These are phyloP conservation scores for Talaromyces albobiverticillius DNA, from an alignment of 2,329 filamentous ascomycete species.

Conservation along the genomic window DNA sequence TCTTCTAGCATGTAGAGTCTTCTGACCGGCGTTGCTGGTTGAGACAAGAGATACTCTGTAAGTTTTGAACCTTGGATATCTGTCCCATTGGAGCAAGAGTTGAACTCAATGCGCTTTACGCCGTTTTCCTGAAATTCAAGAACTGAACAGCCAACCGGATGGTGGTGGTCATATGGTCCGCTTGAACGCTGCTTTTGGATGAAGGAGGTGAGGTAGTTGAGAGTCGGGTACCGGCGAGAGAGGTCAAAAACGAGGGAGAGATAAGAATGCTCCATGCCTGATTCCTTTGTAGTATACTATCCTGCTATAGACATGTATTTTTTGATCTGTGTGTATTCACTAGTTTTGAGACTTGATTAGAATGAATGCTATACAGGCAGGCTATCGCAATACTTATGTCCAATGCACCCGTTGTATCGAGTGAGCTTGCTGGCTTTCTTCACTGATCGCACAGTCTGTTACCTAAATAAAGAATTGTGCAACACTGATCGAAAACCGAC, in stretches of 20 bases:
- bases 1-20: slow-evolving; percentile 1
- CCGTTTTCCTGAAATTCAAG: not conserved
- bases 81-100: not conserved
- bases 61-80: not conserved
- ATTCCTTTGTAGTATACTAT: not conserved
- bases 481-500: no score
- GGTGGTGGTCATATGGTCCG: not conserved
- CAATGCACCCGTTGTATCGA: no score
- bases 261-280: no score
- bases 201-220: not conserved
- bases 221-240: not conserved
- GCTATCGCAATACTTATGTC: no score
- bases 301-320: no score
- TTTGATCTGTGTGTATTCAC: no score
- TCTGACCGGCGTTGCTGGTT: not conserved
- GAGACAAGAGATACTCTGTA: not conserved
- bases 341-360: no score
- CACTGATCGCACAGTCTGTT: no score
- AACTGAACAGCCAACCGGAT: not conserved
- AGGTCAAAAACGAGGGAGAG: not conserved
- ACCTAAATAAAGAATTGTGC: no score
- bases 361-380: no score
- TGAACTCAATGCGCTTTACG: not conserved
- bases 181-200: not conserved
- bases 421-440: no score